Conservation (phyloP, 805 yeast genomes). For the Peterozyma toletana region DNA sequence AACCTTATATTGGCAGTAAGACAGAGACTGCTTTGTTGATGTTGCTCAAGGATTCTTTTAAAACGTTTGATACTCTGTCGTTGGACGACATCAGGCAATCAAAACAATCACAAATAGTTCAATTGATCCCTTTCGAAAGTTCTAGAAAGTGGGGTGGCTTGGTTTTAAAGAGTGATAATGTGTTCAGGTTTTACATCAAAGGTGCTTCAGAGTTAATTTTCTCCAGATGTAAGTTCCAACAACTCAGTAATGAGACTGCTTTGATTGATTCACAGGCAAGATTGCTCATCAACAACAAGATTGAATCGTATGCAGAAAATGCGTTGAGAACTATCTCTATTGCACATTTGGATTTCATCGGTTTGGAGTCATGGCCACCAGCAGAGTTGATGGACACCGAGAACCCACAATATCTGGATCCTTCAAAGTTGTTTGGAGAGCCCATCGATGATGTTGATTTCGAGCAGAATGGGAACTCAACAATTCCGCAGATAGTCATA, state of each 20-base stretch:
- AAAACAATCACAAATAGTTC: constrained; percentile 38
- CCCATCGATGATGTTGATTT: constrained; percentile 16
- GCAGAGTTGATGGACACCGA: constrained; percentile 26
- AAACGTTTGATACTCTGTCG: constrained; percentile 29
- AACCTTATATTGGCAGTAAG: constrained; percentile 81
- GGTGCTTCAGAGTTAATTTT: constrained; percentile 94
- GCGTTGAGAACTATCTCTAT: constrained; percentile 88
- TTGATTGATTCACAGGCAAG: constrained; percentile 21
- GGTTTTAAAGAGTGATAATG: constrained; percentile 42
- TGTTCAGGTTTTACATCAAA: constrained; percentile 63
- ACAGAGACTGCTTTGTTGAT: constrained; percentile 86
- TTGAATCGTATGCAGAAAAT: constrained; percentile 54
- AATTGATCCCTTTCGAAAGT: constrained; percentile 86
- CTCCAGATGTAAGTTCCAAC: constrained; percentile 34
- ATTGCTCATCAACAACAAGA: constrained; percentile 19
- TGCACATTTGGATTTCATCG: constrained; percentile 66
- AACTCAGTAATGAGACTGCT: constrained; percentile 6
- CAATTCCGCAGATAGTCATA: constrained; percentile 21
- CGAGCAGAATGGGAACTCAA: not conserved
- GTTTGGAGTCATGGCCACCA: constrained; percentile 61
- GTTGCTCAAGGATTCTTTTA: constrained; percentile 54
- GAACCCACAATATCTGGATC: constrained; percentile 33
- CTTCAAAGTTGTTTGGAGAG: constrained; percentile 31
- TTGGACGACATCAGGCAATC: constrained; percentile 41
- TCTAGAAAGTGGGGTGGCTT: constrained; percentile 90